These are phyloP conservation scores for Helenozyma rhizophorensis DNA, from an alignment of 805 yeast genomes.

Conservation along the genomic window DNA sequence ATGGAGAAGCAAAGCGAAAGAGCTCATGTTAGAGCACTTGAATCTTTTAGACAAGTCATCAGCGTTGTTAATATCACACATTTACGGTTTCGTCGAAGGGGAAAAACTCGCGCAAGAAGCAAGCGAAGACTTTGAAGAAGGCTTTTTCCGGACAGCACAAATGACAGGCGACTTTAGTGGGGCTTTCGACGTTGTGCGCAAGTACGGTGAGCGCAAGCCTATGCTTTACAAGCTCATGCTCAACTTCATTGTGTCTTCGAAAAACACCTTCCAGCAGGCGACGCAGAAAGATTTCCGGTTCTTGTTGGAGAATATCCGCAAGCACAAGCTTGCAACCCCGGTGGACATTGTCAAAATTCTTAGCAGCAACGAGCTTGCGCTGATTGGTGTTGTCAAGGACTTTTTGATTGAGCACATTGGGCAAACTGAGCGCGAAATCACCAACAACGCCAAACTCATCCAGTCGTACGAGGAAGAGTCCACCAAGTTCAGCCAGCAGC, in stretches of 20 bases:
- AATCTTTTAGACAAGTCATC: constrained; percentile 51
- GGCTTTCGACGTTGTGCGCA: constrained; percentile 53
- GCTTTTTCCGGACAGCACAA: constrained; percentile 59
- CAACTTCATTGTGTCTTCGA: constrained; percentile 55
- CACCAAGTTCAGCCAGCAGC: constrained; percentile 44
- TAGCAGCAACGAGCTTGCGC: constrained; percentile 56
- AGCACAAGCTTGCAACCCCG: constrained; percentile 57
- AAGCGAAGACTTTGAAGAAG: constrained; percentile 42
- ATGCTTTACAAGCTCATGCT: constrained; percentile 65
- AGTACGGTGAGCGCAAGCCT: constrained; percentile 59
- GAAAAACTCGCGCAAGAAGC: constrained; percentile 39
- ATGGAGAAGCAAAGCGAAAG: constrained; percentile 67
- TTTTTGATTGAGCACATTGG: constrained; percentile 60
- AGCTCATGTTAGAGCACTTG: constrained; percentile 44
- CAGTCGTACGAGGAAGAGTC: constrained; percentile 68
- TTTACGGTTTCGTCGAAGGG: constrained; percentile 45
- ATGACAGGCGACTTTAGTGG: constrained; percentile 52
- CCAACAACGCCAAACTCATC: constrained; percentile 62
- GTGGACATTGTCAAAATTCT: constrained; percentile 72
- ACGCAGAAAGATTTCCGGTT: constrained; percentile 45
- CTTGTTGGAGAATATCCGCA: constrained; percentile 51
- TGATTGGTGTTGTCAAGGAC: constrained; percentile 69
- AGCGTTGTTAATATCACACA: constrained; percentile 52
- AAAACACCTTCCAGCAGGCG: constrained; percentile 45
- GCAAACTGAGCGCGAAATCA: constrained; percentile 57